phyloP scores from a whole-genome alignment of 257 asterid genomes.

The Solanum peruvianum region DNA sequence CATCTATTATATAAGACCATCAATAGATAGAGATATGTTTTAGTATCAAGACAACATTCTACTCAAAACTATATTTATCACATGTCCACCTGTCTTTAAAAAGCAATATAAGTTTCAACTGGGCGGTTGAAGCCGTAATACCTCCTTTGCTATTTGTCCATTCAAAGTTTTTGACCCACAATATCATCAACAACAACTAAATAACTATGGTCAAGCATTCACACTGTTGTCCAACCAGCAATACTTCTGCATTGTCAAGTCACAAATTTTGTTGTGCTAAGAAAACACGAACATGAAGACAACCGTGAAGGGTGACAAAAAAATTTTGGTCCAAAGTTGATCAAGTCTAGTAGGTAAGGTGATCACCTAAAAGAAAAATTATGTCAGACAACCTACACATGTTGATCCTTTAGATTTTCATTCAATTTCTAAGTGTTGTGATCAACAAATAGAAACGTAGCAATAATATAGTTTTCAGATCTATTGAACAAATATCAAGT shows the following conservation, averaged over 20 bases:
- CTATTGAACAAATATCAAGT: background rate
- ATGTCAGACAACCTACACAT: no score
- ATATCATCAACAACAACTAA: background rate
- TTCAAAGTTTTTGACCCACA: background rate
- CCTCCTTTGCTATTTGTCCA: no score
- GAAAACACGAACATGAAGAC: slow-evolving; percentile 61
- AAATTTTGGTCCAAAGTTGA: slow-evolving; percentile 65
- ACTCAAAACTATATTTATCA: no score
- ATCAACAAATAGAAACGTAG: background rate
- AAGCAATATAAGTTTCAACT: no score
- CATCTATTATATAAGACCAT: no score
- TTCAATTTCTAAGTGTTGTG: background rate
- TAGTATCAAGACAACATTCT: no score
- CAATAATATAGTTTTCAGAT: background rate
- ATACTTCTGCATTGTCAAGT: background rate
- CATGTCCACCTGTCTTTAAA: no score
- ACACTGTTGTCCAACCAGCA: background rate
- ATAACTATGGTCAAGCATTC: background rate
- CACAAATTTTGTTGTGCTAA: slow-evolving; percentile 35
- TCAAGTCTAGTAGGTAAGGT: slow-evolving; percentile 60
- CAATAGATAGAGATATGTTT: no score
- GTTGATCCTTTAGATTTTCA: background rate
- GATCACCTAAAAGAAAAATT: slow-evolving; percentile 30
- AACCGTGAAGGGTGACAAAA: slow-evolving; percentile 71
- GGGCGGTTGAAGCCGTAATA: no score